Evolutionary conservation across 2,329 filamentous ascomycete genomes (phyloP).

Genomic region (Clonostachys rosea): DNA sequence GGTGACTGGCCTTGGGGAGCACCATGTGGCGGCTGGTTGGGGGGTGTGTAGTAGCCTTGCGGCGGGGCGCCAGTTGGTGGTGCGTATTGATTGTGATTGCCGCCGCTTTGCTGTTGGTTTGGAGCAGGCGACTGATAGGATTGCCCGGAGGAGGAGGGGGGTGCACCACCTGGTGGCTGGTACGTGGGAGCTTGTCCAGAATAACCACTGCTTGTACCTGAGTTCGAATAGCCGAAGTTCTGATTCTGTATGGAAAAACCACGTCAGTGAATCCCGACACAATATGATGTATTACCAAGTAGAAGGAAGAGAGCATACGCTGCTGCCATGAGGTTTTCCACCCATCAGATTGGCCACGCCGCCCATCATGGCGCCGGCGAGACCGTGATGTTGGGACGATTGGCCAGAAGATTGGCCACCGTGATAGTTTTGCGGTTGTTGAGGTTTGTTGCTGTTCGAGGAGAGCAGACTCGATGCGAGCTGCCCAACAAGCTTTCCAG

Average conservation of each 20-base stretch:
- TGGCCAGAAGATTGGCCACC: slow-evolving; percentile 34
- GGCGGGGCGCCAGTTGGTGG: slow-evolving; percentile 1
- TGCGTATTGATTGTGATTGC: slow-evolving; percentile 1
- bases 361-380: slow-evolving; percentile 50
- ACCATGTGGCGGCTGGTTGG: slow-evolving; percentile 3
- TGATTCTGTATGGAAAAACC: slow-evolving; percentile 32
- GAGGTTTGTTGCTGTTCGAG: slow-evolving; percentile 35
- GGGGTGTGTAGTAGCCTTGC: slow-evolving; percentile 2
- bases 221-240: slow-evolving; percentile 60
- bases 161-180: slow-evolving; percentile 22
- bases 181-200: slow-evolving; percentile 54
- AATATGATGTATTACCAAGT: too few relatives aligned
- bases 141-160: slow-evolving; percentile 14
- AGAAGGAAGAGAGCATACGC: background rate
- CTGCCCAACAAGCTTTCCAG: slow-evolving; percentile 53
- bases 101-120: slow-evolving; percentile 11
- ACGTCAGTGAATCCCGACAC: slow-evolving; percentile 14
- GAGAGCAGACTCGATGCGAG: slow-evolving; percentile 52
- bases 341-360: slow-evolving; percentile 51
- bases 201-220: slow-evolving; percentile 51
- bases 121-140: slow-evolving; percentile 15
- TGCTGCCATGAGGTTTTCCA: slow-evolving; percentile 24
- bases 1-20: slow-evolving; percentile 2
- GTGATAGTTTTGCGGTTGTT: slow-evolving; percentile 40
- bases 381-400: slow-evolving; percentile 32